phyloP scores from a whole-genome alignment of 768 basidiomycete genomes.

The Hydnum rufescens region DNA sequence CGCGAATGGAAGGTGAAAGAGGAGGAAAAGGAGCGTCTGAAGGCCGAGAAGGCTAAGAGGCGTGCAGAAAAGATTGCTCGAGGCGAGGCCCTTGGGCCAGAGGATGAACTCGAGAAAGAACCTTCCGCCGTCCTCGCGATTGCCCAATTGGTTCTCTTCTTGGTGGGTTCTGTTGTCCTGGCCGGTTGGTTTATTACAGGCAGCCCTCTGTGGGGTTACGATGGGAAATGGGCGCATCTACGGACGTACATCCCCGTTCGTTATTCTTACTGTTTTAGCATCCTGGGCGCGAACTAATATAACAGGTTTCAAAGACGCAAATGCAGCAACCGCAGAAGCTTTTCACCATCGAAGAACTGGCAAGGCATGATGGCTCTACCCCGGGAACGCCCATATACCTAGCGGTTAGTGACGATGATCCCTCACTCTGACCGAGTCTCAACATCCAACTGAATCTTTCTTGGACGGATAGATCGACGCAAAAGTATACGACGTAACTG shows the following conservation, averaged over 20 bases:
- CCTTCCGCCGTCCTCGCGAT: constrained; percentile 26
- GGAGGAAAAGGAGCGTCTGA: constrained; percentile 42
- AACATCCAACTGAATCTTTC: constrained; percentile 6
- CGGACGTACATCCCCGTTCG: constrained; percentile 45
- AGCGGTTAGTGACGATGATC: constrained; percentile 28
- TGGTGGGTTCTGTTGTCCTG: constrained; percentile 32
- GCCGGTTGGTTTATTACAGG: constrained; percentile 72
- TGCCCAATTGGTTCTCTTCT: constrained; percentile 45
- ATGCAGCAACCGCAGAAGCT: neutral
- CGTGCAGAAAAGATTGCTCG: constrained; percentile 52
- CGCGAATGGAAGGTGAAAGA: constrained; percentile 26
- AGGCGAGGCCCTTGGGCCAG: constrained; percentile 53
- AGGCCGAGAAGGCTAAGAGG: constrained; percentile 49
- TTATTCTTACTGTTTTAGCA: neutral
- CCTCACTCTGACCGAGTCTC: constrained; percentile 8
- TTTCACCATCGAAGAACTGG: constrained; percentile 37
- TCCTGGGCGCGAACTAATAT: neutral
- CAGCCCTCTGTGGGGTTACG: constrained; percentile 71
- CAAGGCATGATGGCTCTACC: constrained; percentile 50
- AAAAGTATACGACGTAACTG: constrained; percentile 83
- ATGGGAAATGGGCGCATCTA: constrained; percentile 38
- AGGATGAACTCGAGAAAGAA: constrained; percentile 47
- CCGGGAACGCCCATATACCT: constrained; percentile 56
- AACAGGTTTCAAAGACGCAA: neutral
- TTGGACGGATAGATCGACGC: constrained; percentile 84